These are phyloP conservation scores for Diaporthe amygdali DNA, from an alignment of 2,329 filamentous ascomycete species.

Conservation along the genomic window DNA sequence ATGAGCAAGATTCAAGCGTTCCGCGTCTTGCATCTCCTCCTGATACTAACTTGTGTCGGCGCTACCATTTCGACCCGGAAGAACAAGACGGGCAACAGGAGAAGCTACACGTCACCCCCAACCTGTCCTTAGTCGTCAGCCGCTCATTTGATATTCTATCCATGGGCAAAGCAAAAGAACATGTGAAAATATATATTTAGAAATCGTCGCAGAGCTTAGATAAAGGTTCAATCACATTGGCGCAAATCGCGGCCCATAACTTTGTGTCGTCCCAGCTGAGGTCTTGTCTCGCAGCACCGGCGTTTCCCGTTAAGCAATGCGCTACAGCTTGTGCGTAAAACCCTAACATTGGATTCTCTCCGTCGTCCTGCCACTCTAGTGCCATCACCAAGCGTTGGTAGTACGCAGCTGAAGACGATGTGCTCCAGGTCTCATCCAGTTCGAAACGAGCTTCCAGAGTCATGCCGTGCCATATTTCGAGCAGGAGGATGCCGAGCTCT, in stretches of 20 bases:
- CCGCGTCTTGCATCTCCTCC: no score
- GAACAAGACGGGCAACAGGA: no score
- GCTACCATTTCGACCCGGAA: no score
- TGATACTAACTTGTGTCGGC: no score
- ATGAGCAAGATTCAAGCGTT: no score
- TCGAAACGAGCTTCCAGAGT: constrained; percentile 25
- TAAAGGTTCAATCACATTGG: constrained; percentile 28
- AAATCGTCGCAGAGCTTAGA: background rate
- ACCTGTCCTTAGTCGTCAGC: no score
- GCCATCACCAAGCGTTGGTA: constrained; percentile 11
- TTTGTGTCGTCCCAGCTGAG: constrained; percentile 10
- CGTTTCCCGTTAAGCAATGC: constrained; percentile 5
- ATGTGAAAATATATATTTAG: no score
- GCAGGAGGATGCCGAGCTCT: constrained; percentile 33
- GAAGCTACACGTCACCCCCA: no score
- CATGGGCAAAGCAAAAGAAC: no score
- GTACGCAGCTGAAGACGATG: background rate
- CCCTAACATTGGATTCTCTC: background rate
- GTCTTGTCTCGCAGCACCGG: background rate
- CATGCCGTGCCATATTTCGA: constrained; percentile 33
- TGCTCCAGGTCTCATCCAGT: background rate
- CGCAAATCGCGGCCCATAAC: constrained; percentile 27
- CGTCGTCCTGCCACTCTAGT: constrained; percentile 17
- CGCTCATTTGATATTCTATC: no score
- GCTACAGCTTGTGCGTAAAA: constrained; percentile 17